Base-by-base conservation (phyloP, 345 rosid species). In the Bruguiera gymnorhiza region DNA sequence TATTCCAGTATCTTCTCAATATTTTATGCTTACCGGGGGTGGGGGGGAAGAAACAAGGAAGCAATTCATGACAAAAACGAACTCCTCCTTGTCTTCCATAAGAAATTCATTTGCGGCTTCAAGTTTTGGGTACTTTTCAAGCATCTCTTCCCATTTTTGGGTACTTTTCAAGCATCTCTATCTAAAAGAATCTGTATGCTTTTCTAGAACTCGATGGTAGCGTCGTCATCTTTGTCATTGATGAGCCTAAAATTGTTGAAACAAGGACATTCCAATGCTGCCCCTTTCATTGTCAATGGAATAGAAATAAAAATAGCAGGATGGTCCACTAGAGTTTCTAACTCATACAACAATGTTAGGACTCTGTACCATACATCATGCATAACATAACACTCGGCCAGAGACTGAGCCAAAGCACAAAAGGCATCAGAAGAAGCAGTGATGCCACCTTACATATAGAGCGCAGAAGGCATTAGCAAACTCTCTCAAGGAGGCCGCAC, bases 401-500 rank as follows among this genome's bases (percentile, higher is more conserved):
- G 64, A 68, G 98, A 87, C 80, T 90, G 97, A 78, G 96, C 96
- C 55, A 95, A 84, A 66, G 89, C 70, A 71, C 77, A 80, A 82
- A 92, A 75, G 48, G 98, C 85, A 68, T 92, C 97, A 70, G 87
- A 86, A 84, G 92, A 86, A 76, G 82, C 86, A 70, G 86, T 75
- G 63, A 89, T 90, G 23, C 89, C 91, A 68, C 88, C 90, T 4
- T 89, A 71, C 31, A 81, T 77, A 83, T 6, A 69, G 81, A 31
- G 90, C 87, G 81, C 92, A 87, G 68, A 8, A 34, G 37, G 36
- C 9, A 34, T 34, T 63, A 80, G 63, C 84, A 75, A 54, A 92
- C 83, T 72, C 98, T 85, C 85, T 90, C 97, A 78, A 86, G 86
- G 60, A 95, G 89, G 67, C 96, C 75, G 48, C 82, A 87, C 90